These are phyloP conservation scores for Colletotrichum sublineola DNA, from an alignment of 2,329 filamentous ascomycete species.

Conservation along the genomic window DNA sequence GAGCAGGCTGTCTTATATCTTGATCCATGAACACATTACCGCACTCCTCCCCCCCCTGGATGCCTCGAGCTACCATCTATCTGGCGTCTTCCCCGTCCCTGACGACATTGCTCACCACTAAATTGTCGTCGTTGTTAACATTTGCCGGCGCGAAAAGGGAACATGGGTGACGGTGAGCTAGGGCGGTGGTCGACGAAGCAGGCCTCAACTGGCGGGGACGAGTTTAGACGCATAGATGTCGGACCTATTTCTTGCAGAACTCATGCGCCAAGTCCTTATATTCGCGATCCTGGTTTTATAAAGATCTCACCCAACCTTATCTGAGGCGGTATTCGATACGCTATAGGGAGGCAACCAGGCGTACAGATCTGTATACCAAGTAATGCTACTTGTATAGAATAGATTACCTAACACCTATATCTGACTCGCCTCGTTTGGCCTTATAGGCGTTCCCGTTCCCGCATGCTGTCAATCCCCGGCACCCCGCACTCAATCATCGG, in stretches of 20 bases:
- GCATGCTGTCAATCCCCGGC: constrained; percentile 33
- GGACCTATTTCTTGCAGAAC: too few species aligned
- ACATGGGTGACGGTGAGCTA: not conserved
- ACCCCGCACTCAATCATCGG: not conserved
- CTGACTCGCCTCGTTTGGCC: not conserved
- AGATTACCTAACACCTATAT: constrained; percentile 25
- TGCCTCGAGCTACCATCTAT: not conserved
- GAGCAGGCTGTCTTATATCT: constrained; percentile 34
- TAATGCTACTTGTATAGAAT: not conserved
- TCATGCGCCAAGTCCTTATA: too few species aligned
- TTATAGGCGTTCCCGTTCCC: constrained; percentile 7
- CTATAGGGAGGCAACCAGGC: too few species aligned
- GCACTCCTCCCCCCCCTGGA: not conserved
- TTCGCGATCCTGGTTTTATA: not conserved
- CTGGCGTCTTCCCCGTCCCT: not conserved
- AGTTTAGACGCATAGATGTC: not conserved
- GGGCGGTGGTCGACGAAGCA: not conserved
- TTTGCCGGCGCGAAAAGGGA: constrained; percentile 21
- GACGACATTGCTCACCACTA: constrained; percentile 10
- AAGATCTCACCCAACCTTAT: too few species aligned
- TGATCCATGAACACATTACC: not conserved
- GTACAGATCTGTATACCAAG: too few species aligned
- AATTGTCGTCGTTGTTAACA: not conserved
- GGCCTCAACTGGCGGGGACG: not conserved
- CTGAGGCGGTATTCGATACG: too few species aligned